Evolutionary conservation across 139 green algal species (phyloP).

Genomic region (Micromonas pusilla): DNA sequence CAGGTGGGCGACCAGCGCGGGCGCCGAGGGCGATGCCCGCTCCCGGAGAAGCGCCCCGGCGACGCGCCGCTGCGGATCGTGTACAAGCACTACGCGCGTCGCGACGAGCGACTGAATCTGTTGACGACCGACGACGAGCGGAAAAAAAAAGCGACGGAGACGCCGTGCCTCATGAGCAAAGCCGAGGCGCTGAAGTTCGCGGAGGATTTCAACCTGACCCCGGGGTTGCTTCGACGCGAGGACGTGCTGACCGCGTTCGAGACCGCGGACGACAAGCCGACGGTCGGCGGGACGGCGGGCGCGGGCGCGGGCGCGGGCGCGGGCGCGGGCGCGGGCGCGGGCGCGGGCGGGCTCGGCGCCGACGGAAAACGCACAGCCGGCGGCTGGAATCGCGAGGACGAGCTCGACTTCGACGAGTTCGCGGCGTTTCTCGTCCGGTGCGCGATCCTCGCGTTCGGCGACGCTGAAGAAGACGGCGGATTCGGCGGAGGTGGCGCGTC

Average conservation of each 20-base stretch:
- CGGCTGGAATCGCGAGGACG: background rate
- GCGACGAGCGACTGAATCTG: too few species aligned
- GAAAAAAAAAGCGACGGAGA: background rate
- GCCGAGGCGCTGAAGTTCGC: background rate
- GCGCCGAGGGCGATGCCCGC: too few species aligned
- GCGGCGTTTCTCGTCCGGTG: background rate
- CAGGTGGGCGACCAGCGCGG: background rate
- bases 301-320: too few species aligned
- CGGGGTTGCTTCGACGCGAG: background rate
- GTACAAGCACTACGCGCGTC: background rate
- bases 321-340: too few species aligned
- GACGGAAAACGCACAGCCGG: too few species aligned
- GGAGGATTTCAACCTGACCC: background rate
- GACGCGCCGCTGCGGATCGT: background rate
- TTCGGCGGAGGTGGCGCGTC: too few species aligned
- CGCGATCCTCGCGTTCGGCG: background rate
- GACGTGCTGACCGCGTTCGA: background rate
- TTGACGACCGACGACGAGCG: background rate
- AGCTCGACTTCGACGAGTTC: background rate
- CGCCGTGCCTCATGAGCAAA: background rate
- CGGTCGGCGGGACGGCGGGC: too few species aligned
- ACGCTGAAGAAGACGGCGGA: background rate
- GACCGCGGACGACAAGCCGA: background rate
- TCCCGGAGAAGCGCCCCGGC: too few species aligned
- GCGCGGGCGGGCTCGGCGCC: too few species aligned